A percentile compares a stretch with the other conserved stretches of the same genome.
Evolutionary conservation across 345 rosid species (phyloP).

Genomic region (Camelina sativa): DNA sequence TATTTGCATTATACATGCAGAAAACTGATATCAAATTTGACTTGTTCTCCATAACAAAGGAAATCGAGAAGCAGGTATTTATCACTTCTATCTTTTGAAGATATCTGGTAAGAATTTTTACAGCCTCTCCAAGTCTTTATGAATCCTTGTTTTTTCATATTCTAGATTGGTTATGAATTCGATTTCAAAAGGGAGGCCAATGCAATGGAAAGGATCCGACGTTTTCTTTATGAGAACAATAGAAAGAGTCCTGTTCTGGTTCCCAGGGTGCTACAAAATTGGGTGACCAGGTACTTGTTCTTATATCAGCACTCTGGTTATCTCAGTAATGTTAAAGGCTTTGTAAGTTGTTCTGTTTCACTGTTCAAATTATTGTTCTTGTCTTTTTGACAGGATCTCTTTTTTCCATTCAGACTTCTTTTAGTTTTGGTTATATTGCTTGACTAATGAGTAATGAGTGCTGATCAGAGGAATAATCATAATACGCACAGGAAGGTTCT

Average conservation of each 20-base stretch:
- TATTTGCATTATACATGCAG: constrained; percentile 88
- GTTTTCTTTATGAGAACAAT: constrained; percentile 75
- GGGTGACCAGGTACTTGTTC: constrained; percentile 70
- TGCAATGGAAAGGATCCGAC: constrained; percentile 85
- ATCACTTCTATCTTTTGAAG: constrained; percentile 19
- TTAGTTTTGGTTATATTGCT: background rate
- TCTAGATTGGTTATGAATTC: constrained; percentile 93
- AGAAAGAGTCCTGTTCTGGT: constrained; percentile 79
- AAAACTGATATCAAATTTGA: constrained; percentile 94
- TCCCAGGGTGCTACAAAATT: constrained; percentile 62
- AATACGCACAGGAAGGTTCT: constrained; percentile 64
- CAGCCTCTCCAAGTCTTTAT: background rate
- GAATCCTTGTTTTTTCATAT: constrained; percentile 15
- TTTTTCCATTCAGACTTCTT: constrained; percentile 1
- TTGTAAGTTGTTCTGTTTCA: constrained; percentile 4
- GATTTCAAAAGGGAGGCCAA: constrained; percentile 86
- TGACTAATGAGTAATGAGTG: background rate
- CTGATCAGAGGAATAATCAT: constrained; percentile 19
- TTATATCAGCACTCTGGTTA: background rate
- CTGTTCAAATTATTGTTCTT: constrained; percentile 1
- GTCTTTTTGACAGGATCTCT: background rate
- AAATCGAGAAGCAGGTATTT: constrained; percentile 93
- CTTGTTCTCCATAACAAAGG: constrained; percentile 80
- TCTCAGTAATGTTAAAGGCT: background rate
- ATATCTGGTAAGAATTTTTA: background rate